Evolutionary conservation across 495 filamentous ascomycete genomes (phyloP).

Genomic region (Penicillium dipodomyicola): DNA sequence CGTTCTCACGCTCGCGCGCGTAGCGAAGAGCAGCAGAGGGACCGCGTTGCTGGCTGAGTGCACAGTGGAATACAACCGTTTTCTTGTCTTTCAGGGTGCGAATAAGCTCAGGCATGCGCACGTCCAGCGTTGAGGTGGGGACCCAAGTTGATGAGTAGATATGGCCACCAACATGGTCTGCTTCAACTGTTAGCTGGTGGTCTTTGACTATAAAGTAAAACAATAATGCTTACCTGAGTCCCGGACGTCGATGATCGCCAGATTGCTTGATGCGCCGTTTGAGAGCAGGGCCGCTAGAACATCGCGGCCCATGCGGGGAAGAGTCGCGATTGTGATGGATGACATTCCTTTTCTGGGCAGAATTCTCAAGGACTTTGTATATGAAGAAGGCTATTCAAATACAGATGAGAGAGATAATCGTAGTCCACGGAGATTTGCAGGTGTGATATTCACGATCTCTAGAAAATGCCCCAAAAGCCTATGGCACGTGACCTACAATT

Average conservation of each 20-base stretch:
- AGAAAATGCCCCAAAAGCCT: slow-evolving; percentile 1
- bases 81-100: slow-evolving; percentile 74
- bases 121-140: slow-evolving; percentile 69
- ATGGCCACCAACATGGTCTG: slow-evolving; percentile 92
- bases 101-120: slow-evolving; percentile 75
- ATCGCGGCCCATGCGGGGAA: slow-evolving; percentile 63
- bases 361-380: neutral
- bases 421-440: slow-evolving; percentile 2
- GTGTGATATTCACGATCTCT: neutral
- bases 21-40: slow-evolving; percentile 48
- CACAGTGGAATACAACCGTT: slow-evolving; percentile 91
- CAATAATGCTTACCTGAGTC: slow-evolving; percentile 58
- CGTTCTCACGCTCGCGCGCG: slow-evolving; percentile 40
- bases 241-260: slow-evolving; percentile 86
- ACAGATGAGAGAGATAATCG: neutral
- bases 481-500: slow-evolving; percentile 30
- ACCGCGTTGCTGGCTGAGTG: slow-evolving; percentile 80
- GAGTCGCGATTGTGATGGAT: slow-evolving; percentile 53
- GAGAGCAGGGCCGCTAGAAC: slow-evolving; percentile 55
- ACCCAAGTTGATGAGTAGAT: slow-evolving; percentile 71
- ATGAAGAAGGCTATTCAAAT: too few relatives aligned
- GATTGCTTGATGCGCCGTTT: slow-evolving; percentile 33
- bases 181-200: neutral
- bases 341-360: slow-evolving; percentile 45
- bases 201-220: neutral